Evolutionary conservation across 73 alveolate species (phyloP), one percentile per base, ranked within the genome.

Genomic region (Paramecium sexaurelia): DNA sequence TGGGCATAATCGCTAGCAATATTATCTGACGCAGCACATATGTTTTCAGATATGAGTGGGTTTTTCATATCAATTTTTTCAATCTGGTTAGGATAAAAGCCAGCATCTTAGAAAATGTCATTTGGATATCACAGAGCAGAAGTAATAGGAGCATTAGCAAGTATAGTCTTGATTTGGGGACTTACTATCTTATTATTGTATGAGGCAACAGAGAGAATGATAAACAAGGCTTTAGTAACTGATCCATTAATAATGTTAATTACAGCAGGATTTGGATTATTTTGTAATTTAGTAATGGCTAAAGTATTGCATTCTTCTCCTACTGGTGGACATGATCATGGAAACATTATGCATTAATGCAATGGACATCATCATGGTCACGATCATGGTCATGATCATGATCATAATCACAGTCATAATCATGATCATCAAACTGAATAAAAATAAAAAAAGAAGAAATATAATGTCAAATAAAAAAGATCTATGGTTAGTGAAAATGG

Each of bases 21-120:
- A 55, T 93, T 97, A 93, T 95, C 98, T 67, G 99, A 97, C 88
- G 97, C 99, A 5, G 99, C 99, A 1, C 99, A 97, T 93, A 85
- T 97, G 91, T 94, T 96, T 55, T 95, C 98, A 35, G 99, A 97
- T 78, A 87, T 97, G 90, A 92, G 96, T 41, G 99, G 99, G 13
- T 97, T 97, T 92, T 68, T 95, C 11, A 97, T 97, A 84, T 93
- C 98, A 9, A 96, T 97, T 40, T 73, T 94, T 68, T 94, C 99
- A 0, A 92, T 97, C 55, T 91, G 87, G 92, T 78, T 94, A 17
- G 95, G 97, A 37, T 55, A 90, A 55, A 82, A 91, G 73, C 97
- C 97, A 2, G 99, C 99, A 1, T 94, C 96, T 22, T 89, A 93
- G 84, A 83, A 85, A 78, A 87, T 94, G 95, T 91, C 97, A 17